Conservation (phyloP, 2,329 filamentous ascomycete species). For the Nothomitra cinnamomea region DNA sequence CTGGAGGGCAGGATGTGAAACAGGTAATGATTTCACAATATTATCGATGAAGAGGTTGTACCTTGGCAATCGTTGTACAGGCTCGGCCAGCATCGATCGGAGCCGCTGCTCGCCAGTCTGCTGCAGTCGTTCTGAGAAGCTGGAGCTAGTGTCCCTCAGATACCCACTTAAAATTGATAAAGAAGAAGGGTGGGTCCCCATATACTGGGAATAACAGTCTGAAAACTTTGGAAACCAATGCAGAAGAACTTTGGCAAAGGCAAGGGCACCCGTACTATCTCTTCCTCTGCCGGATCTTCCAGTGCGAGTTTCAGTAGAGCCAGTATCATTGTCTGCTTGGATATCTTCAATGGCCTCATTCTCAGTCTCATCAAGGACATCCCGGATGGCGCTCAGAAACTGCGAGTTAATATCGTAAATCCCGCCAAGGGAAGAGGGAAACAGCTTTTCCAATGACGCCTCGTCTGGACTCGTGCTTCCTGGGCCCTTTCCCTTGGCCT, state of each 20-base stretch:
- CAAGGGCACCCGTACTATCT: conserved; percentile 62
- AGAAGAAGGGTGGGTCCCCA: conserved; percentile 76
- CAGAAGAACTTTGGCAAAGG: conserved; percentile 63
- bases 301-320: conserved; percentile 28
- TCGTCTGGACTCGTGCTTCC: conserved; percentile 55
- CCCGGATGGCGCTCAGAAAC: conserved; percentile 62
- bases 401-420: conserved; percentile 69
- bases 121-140: conserved; percentile 63
- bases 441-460: conserved; percentile 56
- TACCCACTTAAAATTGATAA: conserved; percentile 65
- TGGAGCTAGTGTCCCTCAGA: conserved; percentile 59
- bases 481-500: conserved; percentile 39
- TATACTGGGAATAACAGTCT: conserved; percentile 83
- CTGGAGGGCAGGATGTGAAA: conserved; percentile 70
- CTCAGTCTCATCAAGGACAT: conserved; percentile 67
- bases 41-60: conserved; percentile 96
- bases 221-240: conserved; percentile 92
- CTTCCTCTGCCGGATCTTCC: conserved; percentile 32
- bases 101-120: conserved; percentile 80
- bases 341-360: conserved; percentile 64
- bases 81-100: conserved; percentile 85
- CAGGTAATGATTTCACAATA: conserved; percentile 71
- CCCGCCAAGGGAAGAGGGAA: conserved; percentile 61
- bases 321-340: conserved; percentile 35
- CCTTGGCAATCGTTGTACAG: conserved; percentile 80